Conservation (phyloP, 1,139 yeast genomes). For the Tardiomyces digboiensis region DNA sequence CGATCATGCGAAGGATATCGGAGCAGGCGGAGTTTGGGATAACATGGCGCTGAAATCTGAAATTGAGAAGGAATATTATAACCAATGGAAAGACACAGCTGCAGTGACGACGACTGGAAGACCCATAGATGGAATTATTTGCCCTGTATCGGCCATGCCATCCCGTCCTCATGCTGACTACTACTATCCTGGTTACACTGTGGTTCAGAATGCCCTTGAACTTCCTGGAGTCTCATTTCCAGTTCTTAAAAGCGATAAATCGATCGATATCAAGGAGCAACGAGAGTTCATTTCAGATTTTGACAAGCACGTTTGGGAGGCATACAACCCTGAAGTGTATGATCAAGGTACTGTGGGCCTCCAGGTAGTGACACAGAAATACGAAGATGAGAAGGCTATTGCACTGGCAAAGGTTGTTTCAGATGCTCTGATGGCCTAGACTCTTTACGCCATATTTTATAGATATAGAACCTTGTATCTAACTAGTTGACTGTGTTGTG, state of each 20-base stretch:
- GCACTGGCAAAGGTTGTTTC: slow-evolving; percentile 24
- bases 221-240: slow-evolving; percentile 40
- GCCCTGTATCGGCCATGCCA: slow-evolving; percentile 25
- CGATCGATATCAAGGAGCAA: slow-evolving; percentile 18
- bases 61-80: slow-evolving; percentile 19
- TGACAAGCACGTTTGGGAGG: slow-evolving; percentile 21
- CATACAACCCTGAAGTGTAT: slow-evolving; percentile 36
- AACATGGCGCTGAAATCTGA: slow-evolving; percentile 27
- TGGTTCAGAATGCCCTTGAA: slow-evolving; percentile 32
- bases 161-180: slow-evolving; percentile 31
- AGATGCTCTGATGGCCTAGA: neutral
- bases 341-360: slow-evolving; percentile 44
- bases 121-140: slow-evolving; percentile 29
- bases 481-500: too few relatives aligned
- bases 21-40: slow-evolving; percentile 31
- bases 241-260: slow-evolving; percentile 32
- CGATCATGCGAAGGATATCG: slow-evolving; percentile 24
- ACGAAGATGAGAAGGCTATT: slow-evolving; percentile 44
- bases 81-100: slow-evolving; percentile 32
- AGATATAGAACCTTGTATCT: too few relatives aligned
- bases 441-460: too few relatives aligned
- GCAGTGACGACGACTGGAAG: slow-evolving; percentile 25
- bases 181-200: slow-evolving; percentile 26
- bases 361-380: slow-evolving; percentile 40
- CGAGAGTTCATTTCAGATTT: slow-evolving; percentile 20